A percentile compares a stretch with the other conserved stretches of the same genome.
phyloP scores from a whole-genome alignment of 176 grass and related monocot species.

The Triticum turgidum region DNA sequence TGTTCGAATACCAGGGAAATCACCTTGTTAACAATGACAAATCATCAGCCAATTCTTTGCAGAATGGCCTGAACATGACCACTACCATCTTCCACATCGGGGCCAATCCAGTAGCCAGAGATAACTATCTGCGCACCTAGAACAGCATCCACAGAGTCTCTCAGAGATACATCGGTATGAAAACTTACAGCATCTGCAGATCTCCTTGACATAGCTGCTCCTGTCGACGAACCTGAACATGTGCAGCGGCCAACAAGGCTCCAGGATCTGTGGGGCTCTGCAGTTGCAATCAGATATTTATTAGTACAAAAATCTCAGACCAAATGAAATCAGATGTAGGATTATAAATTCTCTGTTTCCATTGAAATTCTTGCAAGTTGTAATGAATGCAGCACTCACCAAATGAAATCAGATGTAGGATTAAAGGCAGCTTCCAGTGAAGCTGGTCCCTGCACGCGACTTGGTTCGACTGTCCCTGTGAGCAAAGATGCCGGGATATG shows the following conservation, averaged over 20 bases:
- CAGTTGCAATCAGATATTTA: slow-evolving; percentile 4
- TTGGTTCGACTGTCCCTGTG: background rate
- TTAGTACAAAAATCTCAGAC: background rate
- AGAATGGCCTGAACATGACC: slow-evolving; percentile 53
- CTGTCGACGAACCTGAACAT: background rate
- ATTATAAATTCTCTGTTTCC: background rate
- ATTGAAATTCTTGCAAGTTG: background rate
- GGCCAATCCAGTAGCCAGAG: slow-evolving; percentile 59
- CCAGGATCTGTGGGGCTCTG: background rate
- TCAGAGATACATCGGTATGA: background rate
- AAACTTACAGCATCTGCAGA: background rate
- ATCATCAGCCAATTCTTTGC: slow-evolving; percentile 23
- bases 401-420: no score
- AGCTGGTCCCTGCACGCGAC: background rate
- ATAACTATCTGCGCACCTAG: slow-evolving; percentile 3
- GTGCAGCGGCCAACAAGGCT: background rate
- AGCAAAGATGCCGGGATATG: background rate
- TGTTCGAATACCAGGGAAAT: background rate
- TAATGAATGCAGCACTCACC: background rate
- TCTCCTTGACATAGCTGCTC: slow-evolving; percentile 1
- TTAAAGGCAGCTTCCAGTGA: background rate
- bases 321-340: background rate
- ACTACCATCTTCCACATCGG: slow-evolving; percentile 55
- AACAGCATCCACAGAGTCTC: background rate
- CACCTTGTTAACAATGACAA: background rate